Percentiles rank a stretch among this genome's conserved stretches.
Evolutionary conservation across 2,329 filamentous ascomycete genomes (phyloP).

Genomic region (Juglanconis oblonga): DNA sequence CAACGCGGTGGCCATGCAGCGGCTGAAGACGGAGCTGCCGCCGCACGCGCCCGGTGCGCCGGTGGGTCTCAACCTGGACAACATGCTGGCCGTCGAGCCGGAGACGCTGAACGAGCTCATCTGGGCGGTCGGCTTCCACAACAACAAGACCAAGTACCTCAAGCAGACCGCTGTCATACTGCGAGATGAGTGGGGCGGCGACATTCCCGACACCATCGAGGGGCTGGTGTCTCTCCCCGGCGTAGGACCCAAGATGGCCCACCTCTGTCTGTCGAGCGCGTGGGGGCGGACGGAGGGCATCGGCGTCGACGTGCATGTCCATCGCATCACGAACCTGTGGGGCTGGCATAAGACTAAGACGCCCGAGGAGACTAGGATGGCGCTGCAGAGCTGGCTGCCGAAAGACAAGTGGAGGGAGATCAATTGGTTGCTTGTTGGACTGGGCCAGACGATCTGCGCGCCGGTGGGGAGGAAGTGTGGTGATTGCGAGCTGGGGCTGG

Average conservation of each 20-base stretch:
- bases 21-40: conserved; percentile 71
- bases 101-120: conserved; percentile 69
- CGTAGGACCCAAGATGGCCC: conserved; percentile 93
- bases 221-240: conserved; percentile 77
- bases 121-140: conserved; percentile 85
- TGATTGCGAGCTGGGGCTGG: conserved; percentile 75
- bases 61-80: conserved; percentile 66
- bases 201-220: conserved; percentile 77
- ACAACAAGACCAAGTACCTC: conserved; percentile 83
- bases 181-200: conserved; percentile 64
- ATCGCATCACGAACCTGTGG: conserved; percentile 92
- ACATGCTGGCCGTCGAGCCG: conserved; percentile 71
- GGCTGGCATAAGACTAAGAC: conserved; percentile 80
- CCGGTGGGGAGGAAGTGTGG: conserved; percentile 79
- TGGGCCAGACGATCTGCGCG: conserved; percentile 83
- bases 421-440: conserved; percentile 82
- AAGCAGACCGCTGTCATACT: conserved; percentile 73
- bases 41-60: conserved; percentile 42
- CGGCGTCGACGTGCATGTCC: conserved; percentile 91
- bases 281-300: conserved; percentile 69
- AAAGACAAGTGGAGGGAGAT: conserved; percentile 87
- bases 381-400: conserved; percentile 80
- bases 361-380: conserved; percentile 76
- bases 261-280: conserved; percentile 76
- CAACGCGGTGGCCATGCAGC: conserved; percentile 77